Evolutionary conservation across 208 protist genomes (phyloP), one percentile per base, ranked within the genome.

Genomic region (Phytomonas sp.): DNA sequence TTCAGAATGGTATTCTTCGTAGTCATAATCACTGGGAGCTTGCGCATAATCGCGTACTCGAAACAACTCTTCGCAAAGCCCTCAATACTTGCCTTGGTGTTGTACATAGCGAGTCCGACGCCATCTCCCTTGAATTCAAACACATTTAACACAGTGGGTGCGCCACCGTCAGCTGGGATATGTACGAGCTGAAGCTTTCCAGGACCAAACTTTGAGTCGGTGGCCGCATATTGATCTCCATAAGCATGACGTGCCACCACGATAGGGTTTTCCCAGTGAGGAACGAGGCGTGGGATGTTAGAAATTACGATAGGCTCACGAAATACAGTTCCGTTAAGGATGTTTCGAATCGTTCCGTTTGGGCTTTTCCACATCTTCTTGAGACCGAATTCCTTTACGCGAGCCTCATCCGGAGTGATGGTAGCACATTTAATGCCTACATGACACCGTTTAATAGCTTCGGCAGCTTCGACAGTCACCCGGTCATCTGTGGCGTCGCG

Each of bases 1-100:
- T 99, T 99, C 32, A 99, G 85, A 74, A 99, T 99, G 15, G 98
- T 99, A 82, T 99, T 98, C 89, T 99, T 99, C 6, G 97, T 98
- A 32, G 90, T 95, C 59, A 99, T 80, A 72, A 98, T 97, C 17
- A 98, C 81, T 36, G 95, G 96, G 73, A 79, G 95, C 36, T 89
- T 78, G 60, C 94, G 96, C 68, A 86, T 67, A 0, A 99, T 71
- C 32, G 98, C 96, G 75, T 95, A 98, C 70, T 94, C 71, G 72
- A 99, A 97, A 82, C 94, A 99, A 68, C 84, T 89, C 60, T 81
- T 79, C 29, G 97, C 98, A 81, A 99, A 99, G 60, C 82, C 95
- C 62, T 85, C 79, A 64, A 99, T 98, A 68, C 94, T 98, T 78
- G 98, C 83, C 51, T 97, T 88, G 30, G 92, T 97, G 80, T 99